Evolutionary conservation across 148 eudicot species (phyloP), one percentile per base, ranked within the genome.

Genomic region (Fagopyrum homotropicum): DNA sequence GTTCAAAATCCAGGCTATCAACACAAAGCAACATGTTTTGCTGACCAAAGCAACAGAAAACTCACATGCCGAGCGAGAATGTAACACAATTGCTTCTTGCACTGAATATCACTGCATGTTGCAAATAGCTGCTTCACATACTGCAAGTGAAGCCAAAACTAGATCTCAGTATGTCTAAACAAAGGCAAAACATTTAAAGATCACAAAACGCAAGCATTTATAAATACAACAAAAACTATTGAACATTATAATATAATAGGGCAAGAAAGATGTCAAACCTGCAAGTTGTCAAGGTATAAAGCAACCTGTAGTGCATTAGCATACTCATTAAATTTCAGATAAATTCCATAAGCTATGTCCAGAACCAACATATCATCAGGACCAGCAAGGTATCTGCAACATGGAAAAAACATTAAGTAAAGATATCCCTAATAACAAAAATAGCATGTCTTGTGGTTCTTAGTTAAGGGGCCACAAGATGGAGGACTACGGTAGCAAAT

Each of bases 31-130:
- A n/a, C 50, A 17, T 56, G 61, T 19, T 9, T 17, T 56, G 26
- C 61, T 56, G 26, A 43, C 76, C 63, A 55, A 52, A 4, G 59
- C 40, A 80, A 75, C n/a, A 47, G 59, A 71, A 47, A 3, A 85
- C 95, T 89, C 85, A 93, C 98, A 81, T 90, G 98, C 50, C 93
- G 91, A 73, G 88, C 97, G 75, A 94, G 89, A 75, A 94, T 94
- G 86, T 86, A 94, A 78, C 96, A 86, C 68, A 94, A 91, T 74
- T 94, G 97, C 83, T 87, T 87, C 86, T 88, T 91, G 78, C 51
- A 75, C 73, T 79, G 77, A 56, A 81, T 79, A 82, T 91, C 97
- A 75, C 78, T 59, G 70, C 96, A 91, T 17, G 85, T 72, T 45
- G 84, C 83, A 79, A 94, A 91, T 66, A 91, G 77, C 75, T 90